phyloP scores from a whole-genome alignment of 1,139 yeast genomes.

The Candida sp. region DNA sequence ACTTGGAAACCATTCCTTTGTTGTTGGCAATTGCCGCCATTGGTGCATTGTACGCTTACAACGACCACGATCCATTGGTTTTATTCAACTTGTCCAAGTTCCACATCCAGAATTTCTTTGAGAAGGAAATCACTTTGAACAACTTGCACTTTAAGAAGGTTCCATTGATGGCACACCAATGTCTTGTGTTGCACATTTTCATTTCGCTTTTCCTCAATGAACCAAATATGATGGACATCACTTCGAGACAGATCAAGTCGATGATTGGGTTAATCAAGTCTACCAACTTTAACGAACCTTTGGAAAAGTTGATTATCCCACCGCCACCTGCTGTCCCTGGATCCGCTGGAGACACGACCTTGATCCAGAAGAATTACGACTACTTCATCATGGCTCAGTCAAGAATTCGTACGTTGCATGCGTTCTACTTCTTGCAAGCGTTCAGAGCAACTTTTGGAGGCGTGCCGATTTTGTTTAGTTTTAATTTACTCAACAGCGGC shows the following conservation, averaged over 20 bases:
- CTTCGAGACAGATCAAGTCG: constrained; percentile 76
- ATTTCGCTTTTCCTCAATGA: constrained; percentile 86
- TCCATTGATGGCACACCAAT: constrained; percentile 90
- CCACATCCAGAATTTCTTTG: constrained; percentile 78
- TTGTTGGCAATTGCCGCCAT: constrained; percentile 85
- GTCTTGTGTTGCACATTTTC: constrained; percentile 79
- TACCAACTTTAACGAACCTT: constrained; percentile 74
- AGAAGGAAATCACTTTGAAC: constrained; percentile 51
- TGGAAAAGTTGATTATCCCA: constrained; percentile 64
- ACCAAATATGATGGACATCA: constrained; percentile 69
- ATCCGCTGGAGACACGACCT: constrained; percentile 10
- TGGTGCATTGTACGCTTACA: constrained; percentile 88
- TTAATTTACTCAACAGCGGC: constrained; percentile 74
- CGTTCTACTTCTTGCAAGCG: constrained; percentile 73
- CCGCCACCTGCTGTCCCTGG: constrained; percentile 42
- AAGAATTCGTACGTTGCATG: constrained; percentile 84
- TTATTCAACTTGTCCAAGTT: constrained; percentile 80
- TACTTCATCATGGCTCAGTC: constrained; percentile 84
- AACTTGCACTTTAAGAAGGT: constrained; percentile 61
- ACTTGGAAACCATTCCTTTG: constrained; percentile 72
- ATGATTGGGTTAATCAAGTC: constrained; percentile 80
- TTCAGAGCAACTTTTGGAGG: constrained; percentile 69
- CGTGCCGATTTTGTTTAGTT: constrained; percentile 58
- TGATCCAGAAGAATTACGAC: constrained; percentile 55
- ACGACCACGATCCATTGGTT: constrained; percentile 75